These are phyloP conservation scores for Petasospora fabianii DNA, from an alignment of 1,139 yeast species.

Conservation along the genomic window DNA sequence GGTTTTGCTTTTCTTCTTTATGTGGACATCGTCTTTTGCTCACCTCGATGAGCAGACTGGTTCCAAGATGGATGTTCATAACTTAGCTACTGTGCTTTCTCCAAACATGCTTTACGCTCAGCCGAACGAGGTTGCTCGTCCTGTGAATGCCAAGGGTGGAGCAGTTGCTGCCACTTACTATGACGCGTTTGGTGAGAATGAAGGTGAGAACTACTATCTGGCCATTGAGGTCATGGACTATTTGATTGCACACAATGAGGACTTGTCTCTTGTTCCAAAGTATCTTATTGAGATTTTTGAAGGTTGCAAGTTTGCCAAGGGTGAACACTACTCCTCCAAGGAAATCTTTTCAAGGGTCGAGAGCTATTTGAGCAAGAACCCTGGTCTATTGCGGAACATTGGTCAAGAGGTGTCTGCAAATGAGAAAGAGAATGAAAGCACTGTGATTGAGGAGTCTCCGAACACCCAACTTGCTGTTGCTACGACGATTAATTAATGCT, in stretches of 20 bases:
- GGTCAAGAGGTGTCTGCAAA: constrained; percentile 7
- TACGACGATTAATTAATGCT: constrained; percentile 13
- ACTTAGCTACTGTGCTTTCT: constrained; percentile 91
- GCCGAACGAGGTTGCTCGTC: constrained; percentile 30
- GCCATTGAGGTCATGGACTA: constrained; percentile 90
- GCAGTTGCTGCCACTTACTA: constrained; percentile 30
- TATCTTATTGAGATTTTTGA: constrained; percentile 36
- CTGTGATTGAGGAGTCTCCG: constrained; percentile 16
- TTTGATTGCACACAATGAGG: constrained; percentile 79
- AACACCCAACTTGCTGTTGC: constrained; percentile 15
- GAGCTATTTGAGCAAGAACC: constrained; percentile 14
- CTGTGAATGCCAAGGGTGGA: constrained; percentile 22
- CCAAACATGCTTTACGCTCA: constrained; percentile 77
- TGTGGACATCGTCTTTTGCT: constrained; percentile 96
- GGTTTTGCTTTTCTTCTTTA: constrained; percentile 78
- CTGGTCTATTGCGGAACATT: constrained; percentile 13
- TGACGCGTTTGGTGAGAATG: constrained; percentile 39
- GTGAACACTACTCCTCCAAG: constrained; percentile 22
- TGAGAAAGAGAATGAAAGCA: constrained; percentile 5
- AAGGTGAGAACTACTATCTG: constrained; percentile 78
- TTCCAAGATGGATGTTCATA: constrained; percentile 95
- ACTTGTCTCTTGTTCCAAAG: constrained; percentile 70
- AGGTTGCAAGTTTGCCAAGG: constrained; percentile 19
- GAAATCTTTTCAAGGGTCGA: constrained; percentile 26
- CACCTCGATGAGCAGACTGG: constrained; percentile 84